Percentiles rank a stretch among this genome's conserved stretches.
Evolutionary conservation across 2,329 filamentous ascomycete species (phyloP).

Genomic region (Lachnum nothofagi): DNA sequence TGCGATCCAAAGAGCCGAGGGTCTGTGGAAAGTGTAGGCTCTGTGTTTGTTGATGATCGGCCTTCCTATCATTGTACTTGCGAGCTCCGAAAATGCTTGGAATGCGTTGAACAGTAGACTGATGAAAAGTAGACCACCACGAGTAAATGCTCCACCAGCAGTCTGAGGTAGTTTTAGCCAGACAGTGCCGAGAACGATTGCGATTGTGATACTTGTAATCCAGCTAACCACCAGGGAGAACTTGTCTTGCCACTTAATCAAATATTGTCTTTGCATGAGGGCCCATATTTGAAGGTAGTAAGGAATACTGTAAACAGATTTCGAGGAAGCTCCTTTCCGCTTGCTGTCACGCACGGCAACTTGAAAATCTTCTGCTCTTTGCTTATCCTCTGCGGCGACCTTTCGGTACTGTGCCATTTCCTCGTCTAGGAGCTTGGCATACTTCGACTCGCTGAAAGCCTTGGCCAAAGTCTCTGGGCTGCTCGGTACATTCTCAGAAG

Average conservation of each 20-base stretch:
- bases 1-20: constrained; percentile 75
- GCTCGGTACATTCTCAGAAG: constrained; percentile 61
- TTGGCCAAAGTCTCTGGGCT: constrained; percentile 60
- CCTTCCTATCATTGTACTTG: constrained; percentile 68
- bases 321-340: constrained; percentile 63
- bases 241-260: constrained; percentile 80
- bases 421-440: constrained; percentile 49
- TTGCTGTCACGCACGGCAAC: constrained; percentile 73
- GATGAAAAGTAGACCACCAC: constrained; percentile 77
- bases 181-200: constrained; percentile 73
- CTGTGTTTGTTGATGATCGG: constrained; percentile 79
- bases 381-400: constrained; percentile 58
- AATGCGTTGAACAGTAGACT: constrained; percentile 82
- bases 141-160: constrained; percentile 69
- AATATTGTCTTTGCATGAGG: constrained; percentile 76
- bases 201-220: constrained; percentile 66
- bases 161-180: constrained; percentile 65
- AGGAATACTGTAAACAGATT: constrained; percentile 76
- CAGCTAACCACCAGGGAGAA: constrained; percentile 71
- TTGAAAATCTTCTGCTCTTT: constrained; percentile 70
- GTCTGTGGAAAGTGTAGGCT: constrained; percentile 76
- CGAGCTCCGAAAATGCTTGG: constrained; percentile 75
- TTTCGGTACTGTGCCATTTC: constrained; percentile 68
- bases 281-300: constrained; percentile 81
- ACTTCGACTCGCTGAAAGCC: constrained; percentile 64